Evolutionary conservation across 1,284 basidiomycete genomes (phyloP).

Genomic region (Pterulicium gracile): DNA sequence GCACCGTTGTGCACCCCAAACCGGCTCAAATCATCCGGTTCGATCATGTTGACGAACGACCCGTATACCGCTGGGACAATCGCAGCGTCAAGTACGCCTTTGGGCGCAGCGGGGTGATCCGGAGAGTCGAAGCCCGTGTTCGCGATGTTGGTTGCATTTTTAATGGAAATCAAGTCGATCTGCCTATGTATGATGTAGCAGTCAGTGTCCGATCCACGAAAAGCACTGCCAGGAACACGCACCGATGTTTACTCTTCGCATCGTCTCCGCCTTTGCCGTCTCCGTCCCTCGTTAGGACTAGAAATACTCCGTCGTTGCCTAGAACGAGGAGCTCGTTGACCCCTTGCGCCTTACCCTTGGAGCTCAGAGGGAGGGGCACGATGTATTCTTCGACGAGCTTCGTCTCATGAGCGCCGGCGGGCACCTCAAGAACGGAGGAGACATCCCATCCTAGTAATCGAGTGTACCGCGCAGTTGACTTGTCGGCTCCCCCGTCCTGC

Average conservation of each 20-base stretch:
- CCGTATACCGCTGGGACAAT: conserved; percentile 48
- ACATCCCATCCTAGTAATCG: conserved; percentile 49
- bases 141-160: conserved; percentile 48
- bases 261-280: conserved; percentile 48
- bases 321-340: conserved; percentile 53
- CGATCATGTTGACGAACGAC: conserved; percentile 43
- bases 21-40: conserved; percentile 38
- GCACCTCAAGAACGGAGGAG: conserved; percentile 19
- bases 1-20: conserved; percentile 53
- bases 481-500: conserved; percentile 47
- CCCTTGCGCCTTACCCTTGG: conserved; percentile 39
- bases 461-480: conserved; percentile 37
- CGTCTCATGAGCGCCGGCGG: neutral
- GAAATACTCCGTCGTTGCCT: conserved; percentile 33
- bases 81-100: conserved; percentile 34
- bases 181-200: conserved; percentile 26
- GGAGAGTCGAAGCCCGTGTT: conserved; percentile 46
- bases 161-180: conserved; percentile 48
- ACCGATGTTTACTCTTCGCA: conserved; percentile 47
- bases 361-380: conserved; percentile 45
- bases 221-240: conserved; percentile 12
- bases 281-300: conserved; percentile 50
- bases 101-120: conserved; percentile 37
- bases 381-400: conserved; percentile 46
- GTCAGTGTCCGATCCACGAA: conserved; percentile 4